phyloP scores from a whole-genome alignment of 2,329 filamentous ascomycete species.

The Alternaria burnsii region DNA sequence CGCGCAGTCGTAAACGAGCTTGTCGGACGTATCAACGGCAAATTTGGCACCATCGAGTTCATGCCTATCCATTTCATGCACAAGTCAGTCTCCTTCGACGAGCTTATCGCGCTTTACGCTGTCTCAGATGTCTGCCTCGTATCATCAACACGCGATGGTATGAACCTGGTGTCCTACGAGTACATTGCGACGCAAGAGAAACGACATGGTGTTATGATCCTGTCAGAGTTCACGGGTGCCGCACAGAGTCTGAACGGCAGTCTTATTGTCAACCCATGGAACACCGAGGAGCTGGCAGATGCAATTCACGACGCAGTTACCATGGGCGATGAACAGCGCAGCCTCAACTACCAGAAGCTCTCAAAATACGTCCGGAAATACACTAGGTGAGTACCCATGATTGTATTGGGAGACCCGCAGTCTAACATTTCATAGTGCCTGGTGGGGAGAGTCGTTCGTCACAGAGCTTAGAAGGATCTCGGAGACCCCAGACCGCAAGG shows the following conservation, averaged over 20 bases:
- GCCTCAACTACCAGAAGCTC: conserved; percentile 87
- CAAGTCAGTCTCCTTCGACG: conserved; percentile 93
- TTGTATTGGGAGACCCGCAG: neutral
- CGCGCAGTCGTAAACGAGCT: conserved; percentile 96
- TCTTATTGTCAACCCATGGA: conserved; percentile 97
- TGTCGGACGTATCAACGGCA: conserved; percentile 95
- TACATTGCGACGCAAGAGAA: conserved; percentile 95
- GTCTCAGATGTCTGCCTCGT: conserved; percentile 92
- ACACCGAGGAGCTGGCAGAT: conserved; percentile 92
- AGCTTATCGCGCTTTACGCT: conserved; percentile 91
- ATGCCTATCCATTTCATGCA: conserved; percentile 99
- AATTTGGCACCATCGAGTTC: conserved; percentile 96
- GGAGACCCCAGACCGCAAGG: conserved; percentile 60
- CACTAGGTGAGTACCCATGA: conserved; percentile 67
- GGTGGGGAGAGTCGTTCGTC: conserved; percentile 96
- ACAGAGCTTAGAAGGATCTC: conserved; percentile 75
- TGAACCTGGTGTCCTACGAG: conserved; percentile 98
- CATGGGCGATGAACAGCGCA: conserved; percentile 88
- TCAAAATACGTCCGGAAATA: conserved; percentile 97
- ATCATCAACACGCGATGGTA: conserved; percentile 94
- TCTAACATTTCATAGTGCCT: conserved; percentile 67
- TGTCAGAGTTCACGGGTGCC: conserved; percentile 96
- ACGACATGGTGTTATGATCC: conserved; percentile 89
- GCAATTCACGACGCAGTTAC: conserved; percentile 96
- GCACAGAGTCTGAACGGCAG: conserved; percentile 94